A percentile compares a stretch with the other conserved stretches of the same genome.
phyloP scores from a whole-genome alignment of 257 asterid genomes.

The Voacanga thouarsii region DNA sequence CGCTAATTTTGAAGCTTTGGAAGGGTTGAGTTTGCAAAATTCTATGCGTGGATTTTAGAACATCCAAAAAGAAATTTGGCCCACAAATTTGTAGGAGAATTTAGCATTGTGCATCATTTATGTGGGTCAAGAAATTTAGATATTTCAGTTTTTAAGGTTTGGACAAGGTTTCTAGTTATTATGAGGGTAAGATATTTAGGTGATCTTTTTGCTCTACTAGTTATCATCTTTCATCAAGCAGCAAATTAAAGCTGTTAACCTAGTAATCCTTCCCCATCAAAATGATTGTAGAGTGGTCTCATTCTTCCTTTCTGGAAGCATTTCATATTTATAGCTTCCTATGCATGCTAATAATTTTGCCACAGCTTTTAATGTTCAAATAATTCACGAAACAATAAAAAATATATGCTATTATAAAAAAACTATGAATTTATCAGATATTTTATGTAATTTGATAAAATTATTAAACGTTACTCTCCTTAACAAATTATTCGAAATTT shows the following conservation, averaged over 20 bases:
- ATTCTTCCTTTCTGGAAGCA: not conserved
- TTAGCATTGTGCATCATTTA: not conserved
- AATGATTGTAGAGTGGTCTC: constrained; percentile 2
- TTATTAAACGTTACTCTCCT: no score
- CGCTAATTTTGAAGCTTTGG: not conserved
- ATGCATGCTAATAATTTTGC: not conserved
- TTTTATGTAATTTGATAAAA: no score
- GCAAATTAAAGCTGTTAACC: not conserved
- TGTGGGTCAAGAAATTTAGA: constrained; percentile 5
- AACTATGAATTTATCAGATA: no score
- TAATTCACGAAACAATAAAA: no score
- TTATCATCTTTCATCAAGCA: constrained; percentile 4
- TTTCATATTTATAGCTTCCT: not conserved
- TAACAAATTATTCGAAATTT: no score
- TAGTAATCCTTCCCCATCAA: no score
- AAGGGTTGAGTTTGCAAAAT: not conserved
- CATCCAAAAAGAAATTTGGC: not conserved
- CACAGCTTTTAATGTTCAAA: not conserved
- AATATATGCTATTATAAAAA: no score
- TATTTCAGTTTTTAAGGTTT: not conserved
- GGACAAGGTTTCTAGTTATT: not conserved
- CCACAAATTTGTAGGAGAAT: constrained; percentile 3
- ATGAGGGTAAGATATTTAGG: not conserved
- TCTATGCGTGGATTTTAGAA: not conserved
- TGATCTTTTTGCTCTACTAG: not conserved